Base-by-base conservation (phyloP, 345 rosid species). In the Psidium friedrichsthalianum region DNA sequence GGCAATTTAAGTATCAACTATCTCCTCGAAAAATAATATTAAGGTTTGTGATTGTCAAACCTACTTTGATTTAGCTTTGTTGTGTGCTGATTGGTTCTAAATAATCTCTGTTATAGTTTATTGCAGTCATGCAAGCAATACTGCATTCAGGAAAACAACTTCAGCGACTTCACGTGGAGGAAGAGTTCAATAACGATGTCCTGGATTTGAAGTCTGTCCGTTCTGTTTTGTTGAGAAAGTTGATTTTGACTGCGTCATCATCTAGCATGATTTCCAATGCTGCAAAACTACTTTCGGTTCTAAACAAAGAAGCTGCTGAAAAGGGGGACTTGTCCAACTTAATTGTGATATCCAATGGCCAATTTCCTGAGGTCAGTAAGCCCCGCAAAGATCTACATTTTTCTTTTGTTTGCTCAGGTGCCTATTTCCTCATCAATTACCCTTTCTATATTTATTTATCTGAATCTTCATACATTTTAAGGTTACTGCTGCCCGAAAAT, bases 261-360 rank as follows among this genome's bases (percentile, higher is more conserved):
- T 86, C 95, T 61, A 87, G 82, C 90, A 90, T 97, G 85, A 91
- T 97, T 74, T 90, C 89, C 80, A 91, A 81, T 82, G 94, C 96
- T 55, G 94, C 94, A 27, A 95, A 94, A 88, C 88, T 93, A 25
- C 92, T 95, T 85, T 93, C 98, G 78, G 83, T 89, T 53, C 86
- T 97, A 82, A 94, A 93, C 85, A 94, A 94, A 91, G 95, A 97
- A 89, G 98, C 95, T 18, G 98, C 97, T 87, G 94, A 90, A 84
- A 85, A 86, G 88, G 97, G 98, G 87, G 95, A 97, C 87, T 87
- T 94, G 36, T 86, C 88, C 42, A 92, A 94, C 89, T 89, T 94
- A 87, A 82, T 97, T 82, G 89, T 91, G 84, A 83, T 86, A 80
- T 94, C 97, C 74, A 87, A 87, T 81, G 91, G 89, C 86, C 95